Evolutionary conservation across 495 filamentous ascomycete species (phyloP).

Genomic region (Apodospora peruviana): DNA sequence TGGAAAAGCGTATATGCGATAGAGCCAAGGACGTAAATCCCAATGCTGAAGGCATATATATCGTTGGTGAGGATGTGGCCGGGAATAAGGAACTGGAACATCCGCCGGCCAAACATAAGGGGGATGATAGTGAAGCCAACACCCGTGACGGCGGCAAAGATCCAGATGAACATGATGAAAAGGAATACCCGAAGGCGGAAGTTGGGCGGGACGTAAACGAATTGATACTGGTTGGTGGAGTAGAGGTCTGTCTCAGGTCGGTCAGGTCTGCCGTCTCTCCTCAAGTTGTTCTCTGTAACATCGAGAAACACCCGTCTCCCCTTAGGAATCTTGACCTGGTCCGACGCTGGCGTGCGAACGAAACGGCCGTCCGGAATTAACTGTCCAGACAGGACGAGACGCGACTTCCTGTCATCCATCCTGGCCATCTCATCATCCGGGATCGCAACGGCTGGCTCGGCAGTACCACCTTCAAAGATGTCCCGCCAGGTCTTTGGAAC

Average conservation of each 20-base stretch:
- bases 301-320: constrained; percentile 73
- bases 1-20: constrained; percentile 54
- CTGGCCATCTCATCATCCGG: constrained; percentile 16
- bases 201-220: constrained; percentile 83
- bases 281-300: constrained; percentile 63
- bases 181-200: constrained; percentile 75
- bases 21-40: constrained; percentile 70
- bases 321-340: constrained; percentile 90
- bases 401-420: constrained; percentile 23
- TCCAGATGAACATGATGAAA: constrained; percentile 87
- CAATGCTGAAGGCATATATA: constrained; percentile 90
- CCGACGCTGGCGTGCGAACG: constrained; percentile 84
- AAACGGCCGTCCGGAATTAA: constrained; percentile 67
- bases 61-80: constrained; percentile 73
- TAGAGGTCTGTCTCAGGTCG: constrained; percentile 57
- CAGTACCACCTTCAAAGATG: constrained; percentile 30
- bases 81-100: constrained; percentile 66
- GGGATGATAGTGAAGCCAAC: constrained; percentile 80
- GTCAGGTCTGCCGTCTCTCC: constrained; percentile 51
- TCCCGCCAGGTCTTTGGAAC: constrained; percentile 37
- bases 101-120: constrained; percentile 70
- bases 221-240: constrained; percentile 65
- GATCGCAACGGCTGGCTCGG: constrained; percentile 23
- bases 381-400: constrained; percentile 37
- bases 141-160: constrained; percentile 91